These are phyloP conservation scores for Colletotrichum nymphaeae DNA, from an alignment of 2,329 filamentous ascomycete species.

Conservation along the genomic window DNA sequence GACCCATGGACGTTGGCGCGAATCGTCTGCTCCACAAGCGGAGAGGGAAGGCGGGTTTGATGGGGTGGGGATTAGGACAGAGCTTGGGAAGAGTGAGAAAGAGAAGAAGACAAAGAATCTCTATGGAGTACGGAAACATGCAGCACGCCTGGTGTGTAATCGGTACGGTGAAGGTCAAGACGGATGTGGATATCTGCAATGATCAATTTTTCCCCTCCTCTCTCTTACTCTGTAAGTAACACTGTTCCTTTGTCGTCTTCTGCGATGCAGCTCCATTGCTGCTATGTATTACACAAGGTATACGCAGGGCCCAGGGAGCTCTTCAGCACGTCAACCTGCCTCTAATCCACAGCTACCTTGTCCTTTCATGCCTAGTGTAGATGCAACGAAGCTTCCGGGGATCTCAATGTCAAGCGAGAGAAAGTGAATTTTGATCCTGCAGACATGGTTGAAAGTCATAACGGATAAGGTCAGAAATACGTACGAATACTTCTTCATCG, in stretches of 20 bases:
- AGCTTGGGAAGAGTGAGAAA: background rate
- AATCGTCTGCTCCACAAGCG: conserved; percentile 33
- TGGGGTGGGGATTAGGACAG: conserved; percentile 8
- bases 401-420: background rate
- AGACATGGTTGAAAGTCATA: no score
- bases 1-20: conserved; percentile 25
- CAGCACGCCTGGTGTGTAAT: background rate
- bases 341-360: conserved; percentile 8
- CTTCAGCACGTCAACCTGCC: conserved; percentile 24
- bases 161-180: background rate
- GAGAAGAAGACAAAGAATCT: background rate
- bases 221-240: background rate
- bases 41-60: conserved; percentile 25
- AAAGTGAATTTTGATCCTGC: background rate
- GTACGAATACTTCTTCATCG: background rate
- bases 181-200: background rate
- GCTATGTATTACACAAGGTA: background rate
- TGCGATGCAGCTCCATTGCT: background rate
- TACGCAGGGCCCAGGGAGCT: conserved; percentile 2
- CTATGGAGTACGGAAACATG: background rate
- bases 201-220: background rate
- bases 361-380: background rate
- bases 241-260: background rate
- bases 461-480: background rate
- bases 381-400: background rate